Base-by-base conservation (phyloP, 2,329 filamentous ascomycete species). In the Pseudogymnoascus sp. region DNA sequence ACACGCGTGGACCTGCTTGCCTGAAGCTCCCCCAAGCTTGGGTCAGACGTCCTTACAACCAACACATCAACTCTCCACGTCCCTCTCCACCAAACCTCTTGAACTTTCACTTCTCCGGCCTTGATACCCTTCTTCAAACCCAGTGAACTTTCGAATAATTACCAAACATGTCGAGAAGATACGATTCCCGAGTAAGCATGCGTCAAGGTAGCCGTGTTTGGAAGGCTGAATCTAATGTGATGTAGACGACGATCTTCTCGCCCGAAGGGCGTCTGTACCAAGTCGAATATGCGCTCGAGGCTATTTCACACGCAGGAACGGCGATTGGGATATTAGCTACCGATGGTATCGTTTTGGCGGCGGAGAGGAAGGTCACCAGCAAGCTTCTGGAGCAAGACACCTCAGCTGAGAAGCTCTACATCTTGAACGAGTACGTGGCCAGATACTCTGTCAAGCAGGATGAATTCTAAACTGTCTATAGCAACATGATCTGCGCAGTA, bases 401-500 rank as follows among this genome's bases (percentile, higher is more conserved):
- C 68, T 97, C 94, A 63, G 95, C 94, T 60, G 94, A 99, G 87
- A 99, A 99, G 87, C 91, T 99, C 70, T 99, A 99, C 79, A 97
- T 96, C 73, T 81, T 99, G 72, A 99, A 99, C 72, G 94, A 99
- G 93, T 97, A 82, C 67, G 89, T 73, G 33, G 64, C 47, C 23
- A 42, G 8, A 59, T 37, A 62, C 6, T 28, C 63, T 35, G 28
- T 35, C 21, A 5, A 35, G 28, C 28, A 63, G 53, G 63, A 60
- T 37, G 63, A 33, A 60, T 64, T 40, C 66, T 69, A 63, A 69
- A 42, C 7, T 18, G 61, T 59, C 6, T 42, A 11, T 37, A 97
- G 93, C 81, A 99, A 99, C 82, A 99, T 99, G 95, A 97, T 99
- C 78, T 97, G 92, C 78, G 94, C 94, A 66, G 94, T 99, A 65